Evolutionary conservation across 441 rosid genomes (phyloP), one percentile per base, ranked within the genome.

Genomic region (Isatis lusitanica): DNA sequence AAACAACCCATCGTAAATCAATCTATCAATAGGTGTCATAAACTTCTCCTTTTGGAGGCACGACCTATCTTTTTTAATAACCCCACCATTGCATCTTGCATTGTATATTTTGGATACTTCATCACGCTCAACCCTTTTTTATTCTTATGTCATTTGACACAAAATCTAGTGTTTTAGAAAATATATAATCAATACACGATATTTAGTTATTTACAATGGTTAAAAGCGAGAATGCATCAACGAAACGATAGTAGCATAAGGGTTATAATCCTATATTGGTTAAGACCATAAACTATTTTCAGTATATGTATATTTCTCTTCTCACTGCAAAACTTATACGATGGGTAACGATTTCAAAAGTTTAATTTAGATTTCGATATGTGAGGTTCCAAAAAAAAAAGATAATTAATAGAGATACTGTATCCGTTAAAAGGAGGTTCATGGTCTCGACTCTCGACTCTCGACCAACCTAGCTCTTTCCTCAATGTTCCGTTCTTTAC

Each of bases 21-120:
- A 44, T 64, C 64, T 24, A 62, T 15, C 5, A 63, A 2, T 63
- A 73, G 71, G 66, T 73, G 76, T 73, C 64, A 63, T 53, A 47
- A 31, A 63, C 63, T 13, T 72, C 70, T 63, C 10, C 31, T 53
- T 73, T 55, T 64, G 70, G 64, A 63, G 71, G 50, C 65, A 24
- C 39, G 6, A 24, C 47, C 36, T 51, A 71, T 13, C 53, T 3
- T 35, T 38, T 61, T n/a, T 21, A 57, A 16, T 71, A 6, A 3
- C 48, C n/a, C 39, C 50, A 64, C 68, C 51, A 44, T 16, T 21
- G 3, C 24, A 30, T 55, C 11, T 44, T 72, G 33, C 21, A 39
- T 16, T 33, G 7, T 26, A 50, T 15, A 35, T 36, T 38, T 24
- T 69, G 35, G 24, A 61, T n/a, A 36, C 11, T 70, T 33, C 33